Conservation (phyloP, 2,329 filamentous ascomycete genomes). For the Cryphonectria carpinicola region DNA sequence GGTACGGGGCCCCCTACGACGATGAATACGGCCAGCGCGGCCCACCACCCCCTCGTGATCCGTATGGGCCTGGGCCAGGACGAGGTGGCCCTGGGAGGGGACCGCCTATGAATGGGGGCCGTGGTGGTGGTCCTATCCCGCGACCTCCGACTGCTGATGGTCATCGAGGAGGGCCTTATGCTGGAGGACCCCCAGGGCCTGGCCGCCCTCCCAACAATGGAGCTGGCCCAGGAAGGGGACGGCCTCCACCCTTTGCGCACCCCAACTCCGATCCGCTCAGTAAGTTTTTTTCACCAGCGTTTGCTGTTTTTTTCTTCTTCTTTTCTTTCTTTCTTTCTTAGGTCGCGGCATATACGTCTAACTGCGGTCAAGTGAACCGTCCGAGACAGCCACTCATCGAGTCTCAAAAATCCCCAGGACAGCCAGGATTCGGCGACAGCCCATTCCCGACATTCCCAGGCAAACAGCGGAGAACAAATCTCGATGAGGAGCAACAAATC, state of each 20-base stretch:
- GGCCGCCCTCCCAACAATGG: conserved; percentile 40
- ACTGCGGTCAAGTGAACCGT: conserved; percentile 32
- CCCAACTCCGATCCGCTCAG: conserved; percentile 47
- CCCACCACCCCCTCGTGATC: conserved; percentile 48
- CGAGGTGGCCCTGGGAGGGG: conserved; percentile 46
- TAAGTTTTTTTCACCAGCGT: conserved; percentile 36
- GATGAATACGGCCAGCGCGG: conserved; percentile 51
- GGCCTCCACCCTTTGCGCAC: conserved; percentile 44
- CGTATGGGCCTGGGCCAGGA: conserved; percentile 46
- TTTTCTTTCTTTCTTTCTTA: neutral
- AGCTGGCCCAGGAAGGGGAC: conserved; percentile 39
- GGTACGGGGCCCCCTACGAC: conserved; percentile 43
- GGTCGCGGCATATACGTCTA: conserved; percentile 25
- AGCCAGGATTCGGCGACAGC: conserved; percentile 45
- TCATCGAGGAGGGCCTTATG: conserved; percentile 36
- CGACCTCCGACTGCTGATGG: conserved; percentile 46
- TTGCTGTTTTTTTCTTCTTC: neutral
- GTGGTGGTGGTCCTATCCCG: conserved; percentile 50
- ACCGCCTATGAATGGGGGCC: conserved; percentile 47
- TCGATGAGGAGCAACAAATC: conserved; percentile 47
- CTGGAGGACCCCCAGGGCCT: conserved; percentile 34
- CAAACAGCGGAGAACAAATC: conserved; percentile 43
- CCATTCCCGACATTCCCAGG: conserved; percentile 49
- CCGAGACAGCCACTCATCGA: conserved; percentile 36
- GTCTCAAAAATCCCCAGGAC: conserved; percentile 27